Conservation (phyloP, 371 early-diverging fungal genomes). For the Mortierella sp. region DNA sequence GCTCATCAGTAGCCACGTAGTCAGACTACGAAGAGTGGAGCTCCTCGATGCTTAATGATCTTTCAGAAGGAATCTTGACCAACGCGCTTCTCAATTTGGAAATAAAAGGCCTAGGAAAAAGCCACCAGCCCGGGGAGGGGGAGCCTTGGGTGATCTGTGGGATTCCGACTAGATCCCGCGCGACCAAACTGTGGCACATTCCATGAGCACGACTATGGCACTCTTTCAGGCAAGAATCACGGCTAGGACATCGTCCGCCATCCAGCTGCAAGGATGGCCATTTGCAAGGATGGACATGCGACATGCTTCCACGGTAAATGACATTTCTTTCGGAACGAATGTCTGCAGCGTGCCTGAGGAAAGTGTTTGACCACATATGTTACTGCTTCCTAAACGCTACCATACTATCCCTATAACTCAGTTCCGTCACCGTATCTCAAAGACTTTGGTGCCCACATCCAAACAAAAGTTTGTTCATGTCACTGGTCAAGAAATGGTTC, state of each 20-base stretch:
- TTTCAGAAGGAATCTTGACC: too few relatives aligned
- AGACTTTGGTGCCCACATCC: conserved; percentile 38
- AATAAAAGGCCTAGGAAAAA: too few relatives aligned
- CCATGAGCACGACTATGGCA: conserved; percentile 7
- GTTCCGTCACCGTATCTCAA: conserved; percentile 47
- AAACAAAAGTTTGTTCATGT: conserved; percentile 52
- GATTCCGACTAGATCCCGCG: too few relatives aligned
- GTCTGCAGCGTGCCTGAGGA: background rate
- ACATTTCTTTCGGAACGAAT: background rate
- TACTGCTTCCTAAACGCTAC: background rate
- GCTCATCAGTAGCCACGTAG: too few relatives aligned
- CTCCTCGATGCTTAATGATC: too few relatives aligned
- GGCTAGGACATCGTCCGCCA: background rate
- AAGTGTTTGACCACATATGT: background rate
- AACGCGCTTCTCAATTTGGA: too few relatives aligned
- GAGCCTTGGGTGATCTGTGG: too few relatives aligned
- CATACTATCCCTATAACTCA: conserved; percentile 5
- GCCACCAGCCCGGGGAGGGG: too few relatives aligned
- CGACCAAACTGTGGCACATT: too few relatives aligned
- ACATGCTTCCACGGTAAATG: conserved; percentile 12
- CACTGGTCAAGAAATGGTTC: conserved; percentile 49
- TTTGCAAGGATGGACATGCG: background rate
- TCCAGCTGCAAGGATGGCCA: background rate
- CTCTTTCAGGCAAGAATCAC: conserved; percentile 16
- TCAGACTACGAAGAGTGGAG: too few relatives aligned